These are phyloP conservation scores for Penicillium sp. DNA, from an alignment of 2,329 filamentous ascomycete species.

Conservation along the genomic window DNA sequence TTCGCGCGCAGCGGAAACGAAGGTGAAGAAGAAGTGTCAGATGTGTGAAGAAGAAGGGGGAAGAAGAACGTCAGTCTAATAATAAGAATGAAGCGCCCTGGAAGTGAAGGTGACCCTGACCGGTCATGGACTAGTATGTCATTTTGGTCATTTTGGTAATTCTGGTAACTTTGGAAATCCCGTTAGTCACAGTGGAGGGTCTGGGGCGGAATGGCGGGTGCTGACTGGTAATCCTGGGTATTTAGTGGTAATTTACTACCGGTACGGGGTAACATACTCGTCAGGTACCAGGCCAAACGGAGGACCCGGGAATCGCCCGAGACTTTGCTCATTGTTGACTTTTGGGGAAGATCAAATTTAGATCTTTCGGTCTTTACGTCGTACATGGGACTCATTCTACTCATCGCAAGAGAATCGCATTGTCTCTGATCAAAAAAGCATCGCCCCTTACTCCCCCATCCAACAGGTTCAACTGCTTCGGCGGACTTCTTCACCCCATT, in stretches of 20 bases:
- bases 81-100: constrained; percentile 16
- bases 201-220: neutral
- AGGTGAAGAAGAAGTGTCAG: constrained; percentile 23
- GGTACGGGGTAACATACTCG: neutral
- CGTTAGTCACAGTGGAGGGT: neutral
- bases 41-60: constrained; percentile 15
- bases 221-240: neutral
- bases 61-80: constrained; percentile 13
- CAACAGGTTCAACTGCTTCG: no score
- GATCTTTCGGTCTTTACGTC: neutral
- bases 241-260: neutral
- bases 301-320: neutral
- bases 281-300: constrained; percentile 1
- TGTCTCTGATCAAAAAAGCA: neutral
- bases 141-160: constrained; percentile 4
- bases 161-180: neutral
- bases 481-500: no score
- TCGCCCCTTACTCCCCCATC: no score
- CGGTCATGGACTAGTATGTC: constrained; percentile 12
- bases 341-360: neutral
- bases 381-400: neutral
- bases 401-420: neutral
- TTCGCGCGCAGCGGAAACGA: constrained; percentile 40
- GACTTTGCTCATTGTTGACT: neutral
- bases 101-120: constrained; percentile 1